Percentiles rank a stretch among this genome's conserved stretches.
Evolutionary conservation across 192 early-diverging fungal genomes (phyloP).

Genomic region (Spizellomyces sp.): DNA sequence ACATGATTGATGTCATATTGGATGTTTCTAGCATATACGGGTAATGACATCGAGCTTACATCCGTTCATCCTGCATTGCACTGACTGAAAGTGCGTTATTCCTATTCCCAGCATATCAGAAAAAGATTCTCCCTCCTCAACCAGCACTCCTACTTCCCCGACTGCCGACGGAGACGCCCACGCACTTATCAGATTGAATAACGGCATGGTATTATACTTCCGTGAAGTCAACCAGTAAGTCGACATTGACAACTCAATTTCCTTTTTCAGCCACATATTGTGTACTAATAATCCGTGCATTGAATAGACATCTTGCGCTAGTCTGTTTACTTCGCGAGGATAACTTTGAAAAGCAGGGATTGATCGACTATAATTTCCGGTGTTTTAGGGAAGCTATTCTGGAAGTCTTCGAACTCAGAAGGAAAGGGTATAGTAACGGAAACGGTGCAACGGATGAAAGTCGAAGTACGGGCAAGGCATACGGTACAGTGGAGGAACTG

Average conservation of each 20-base stretch:
- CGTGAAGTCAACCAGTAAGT: constrained; percentile 75
- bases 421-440: not conserved
- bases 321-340: constrained; percentile 80
- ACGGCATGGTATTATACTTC: constrained; percentile 78
- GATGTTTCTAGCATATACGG: constrained; percentile 81
- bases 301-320: constrained; percentile 65
- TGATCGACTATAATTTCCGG: constrained; percentile 88
- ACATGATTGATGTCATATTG: constrained; percentile 93
- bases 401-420: constrained; percentile 68
- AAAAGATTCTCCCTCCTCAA: not conserved
- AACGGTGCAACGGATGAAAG: not conserved
- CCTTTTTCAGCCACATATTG: constrained; percentile 5
- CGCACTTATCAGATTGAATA: constrained; percentile 73
- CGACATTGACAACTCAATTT: not conserved
- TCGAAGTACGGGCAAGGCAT: not conserved
- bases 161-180: constrained; percentile 49
- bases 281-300: too few relatives aligned
- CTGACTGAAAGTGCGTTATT: too few relatives aligned
- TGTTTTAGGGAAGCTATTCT: constrained; percentile 79
- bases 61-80: not conserved
- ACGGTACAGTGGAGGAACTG: not conserved
- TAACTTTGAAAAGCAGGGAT: constrained; percentile 79
- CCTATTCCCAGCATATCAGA: not conserved
- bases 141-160: constrained; percentile 6
- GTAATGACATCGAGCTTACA: constrained; percentile 23